A percentile compares a stretch with the other conserved stretches of the same genome.
These are phyloP conservation scores for Lactifluus volemus DNA, from an alignment of 768 basidiomycete genomes.

Conservation along the genomic window DNA sequence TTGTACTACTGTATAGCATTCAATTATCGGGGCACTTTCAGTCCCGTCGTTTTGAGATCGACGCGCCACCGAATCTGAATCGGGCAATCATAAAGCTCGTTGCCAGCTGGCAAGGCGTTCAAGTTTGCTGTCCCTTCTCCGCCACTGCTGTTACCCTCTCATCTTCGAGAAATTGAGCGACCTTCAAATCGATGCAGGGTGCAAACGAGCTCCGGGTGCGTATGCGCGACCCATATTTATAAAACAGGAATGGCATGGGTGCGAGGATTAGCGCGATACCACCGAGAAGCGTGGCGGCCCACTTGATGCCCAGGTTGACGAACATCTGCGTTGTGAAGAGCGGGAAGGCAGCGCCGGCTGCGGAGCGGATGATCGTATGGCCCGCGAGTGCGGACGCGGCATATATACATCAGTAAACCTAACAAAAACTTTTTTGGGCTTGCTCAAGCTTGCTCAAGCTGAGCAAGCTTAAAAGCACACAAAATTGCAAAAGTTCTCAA, in stretches of 20 bases:
- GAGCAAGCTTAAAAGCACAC: too few species aligned
- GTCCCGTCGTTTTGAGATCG: too few species aligned
- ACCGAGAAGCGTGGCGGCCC: constrained; percentile 43
- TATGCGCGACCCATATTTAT: constrained; percentile 53
- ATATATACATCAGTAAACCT: background rate
- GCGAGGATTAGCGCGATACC: constrained; percentile 46
- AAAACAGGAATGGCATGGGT: constrained; percentile 64
- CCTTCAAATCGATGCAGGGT: constrained; percentile 21
- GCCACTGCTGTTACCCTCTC: background rate
- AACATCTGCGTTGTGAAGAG: constrained; percentile 64
- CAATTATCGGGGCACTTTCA: too few species aligned
- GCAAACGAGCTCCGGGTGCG: constrained; percentile 50
- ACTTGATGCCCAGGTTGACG: constrained; percentile 28
- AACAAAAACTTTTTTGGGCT: too few species aligned
- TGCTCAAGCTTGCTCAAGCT: too few species aligned
- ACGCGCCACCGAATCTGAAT: too few species aligned
- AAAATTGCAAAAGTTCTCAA: too few species aligned
- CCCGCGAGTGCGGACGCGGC: constrained; percentile 57
- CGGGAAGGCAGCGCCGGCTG: constrained; percentile 51
- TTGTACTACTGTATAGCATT: too few species aligned
- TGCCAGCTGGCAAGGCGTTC: too few species aligned
- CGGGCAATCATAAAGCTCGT: too few species aligned
- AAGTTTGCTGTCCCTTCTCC: background rate
- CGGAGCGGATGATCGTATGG: constrained; percentile 50
- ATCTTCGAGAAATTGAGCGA: constrained; percentile 1